Base-by-base conservation (phyloP, 352 stramenopile genomes). In the Blastocystis sp. region DNA sequence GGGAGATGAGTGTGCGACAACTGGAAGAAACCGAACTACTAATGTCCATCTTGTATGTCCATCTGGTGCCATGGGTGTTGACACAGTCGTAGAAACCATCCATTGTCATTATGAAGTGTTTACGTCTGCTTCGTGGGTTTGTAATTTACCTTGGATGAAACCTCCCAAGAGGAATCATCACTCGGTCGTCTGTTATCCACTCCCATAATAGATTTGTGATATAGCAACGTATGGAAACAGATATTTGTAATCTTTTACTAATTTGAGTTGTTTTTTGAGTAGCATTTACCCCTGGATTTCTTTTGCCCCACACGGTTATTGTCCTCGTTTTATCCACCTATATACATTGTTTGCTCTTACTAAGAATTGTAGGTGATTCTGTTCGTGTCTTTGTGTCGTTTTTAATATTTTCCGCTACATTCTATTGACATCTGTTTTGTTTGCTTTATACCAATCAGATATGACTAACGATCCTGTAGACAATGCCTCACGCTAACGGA, bases 401-500 rank as follows among this genome's bases (percentile, higher is more conserved):
- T 32, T 19, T 58, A 24, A 32, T 51, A 21, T 52, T 52, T 14
- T 46, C 37, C 9, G 57, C 19, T n/a, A 54, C 7, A 32, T 35
- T 3, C 32, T 12, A 32, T 24, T 54, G 37, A 75, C 35, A 58
- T 21, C 32, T 78, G 6, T 78, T 57, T 11, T 59, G 27, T 29
- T 29, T 57, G 32, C 1, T 16, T 59, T 32, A 27, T 2, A 56
- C 19, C 7, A 37, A 2, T 0, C 16, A 21, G 14, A 21, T 51
- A 37, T 57, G 59, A 14, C n/a, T 32, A 35, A 69, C 21, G 1
- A 21, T 58, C 11, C 19, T 71, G 29, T 85, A 87, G 88, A 95
- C 90, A 86, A 99, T 99, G 96, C 96, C 97, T 88, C 96, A 99
- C 93, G 98, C 95, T 88, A 98, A 97, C 90, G 97, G 97, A 95